Evolutionary conservation across 108 stramenopile genomes (phyloP).

Genomic region (Stephanodiscus triporus): DNA sequence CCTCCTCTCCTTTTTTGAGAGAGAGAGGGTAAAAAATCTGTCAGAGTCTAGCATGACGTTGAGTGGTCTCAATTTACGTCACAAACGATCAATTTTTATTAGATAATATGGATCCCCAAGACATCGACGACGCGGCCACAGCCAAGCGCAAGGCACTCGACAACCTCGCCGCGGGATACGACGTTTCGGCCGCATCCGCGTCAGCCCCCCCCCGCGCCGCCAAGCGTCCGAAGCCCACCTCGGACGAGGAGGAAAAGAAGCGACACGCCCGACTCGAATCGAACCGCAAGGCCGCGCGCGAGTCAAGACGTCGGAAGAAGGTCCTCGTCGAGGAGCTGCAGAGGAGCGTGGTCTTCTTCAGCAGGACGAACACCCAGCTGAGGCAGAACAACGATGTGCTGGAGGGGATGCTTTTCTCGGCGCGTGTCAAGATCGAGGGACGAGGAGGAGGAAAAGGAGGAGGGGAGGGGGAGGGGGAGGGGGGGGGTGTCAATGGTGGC

Average conservation of each 20-base stretch:
- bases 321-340: constrained; percentile 86
- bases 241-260: constrained; percentile 10
- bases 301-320: constrained; percentile 84
- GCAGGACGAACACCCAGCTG: constrained; percentile 47
- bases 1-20: no score
- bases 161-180: constrained; percentile 4
- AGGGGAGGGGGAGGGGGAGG: no score
- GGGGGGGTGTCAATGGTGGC: no score
- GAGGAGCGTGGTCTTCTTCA: constrained; percentile 83
- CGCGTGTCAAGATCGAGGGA: constrained; percentile 20
- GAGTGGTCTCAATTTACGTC: no score
- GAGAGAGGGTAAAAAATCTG: no score
- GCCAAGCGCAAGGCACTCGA: constrained; percentile 23
- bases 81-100: no score
- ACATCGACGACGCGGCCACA: not conserved
- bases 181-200: not conserved
- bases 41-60: no score
- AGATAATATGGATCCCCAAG: not conserved
- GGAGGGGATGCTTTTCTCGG: constrained; percentile 29
- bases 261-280: constrained; percentile 85
- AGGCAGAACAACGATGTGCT: constrained; percentile 33
- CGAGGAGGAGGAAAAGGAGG: not conserved
- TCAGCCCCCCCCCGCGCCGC: constrained; percentile 3
- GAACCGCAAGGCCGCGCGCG: constrained; percentile 87
- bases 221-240: constrained; percentile 5